phyloP scores from a whole-genome alignment of 1,284 basidiomycete species.

The Chiua sp. region DNA sequence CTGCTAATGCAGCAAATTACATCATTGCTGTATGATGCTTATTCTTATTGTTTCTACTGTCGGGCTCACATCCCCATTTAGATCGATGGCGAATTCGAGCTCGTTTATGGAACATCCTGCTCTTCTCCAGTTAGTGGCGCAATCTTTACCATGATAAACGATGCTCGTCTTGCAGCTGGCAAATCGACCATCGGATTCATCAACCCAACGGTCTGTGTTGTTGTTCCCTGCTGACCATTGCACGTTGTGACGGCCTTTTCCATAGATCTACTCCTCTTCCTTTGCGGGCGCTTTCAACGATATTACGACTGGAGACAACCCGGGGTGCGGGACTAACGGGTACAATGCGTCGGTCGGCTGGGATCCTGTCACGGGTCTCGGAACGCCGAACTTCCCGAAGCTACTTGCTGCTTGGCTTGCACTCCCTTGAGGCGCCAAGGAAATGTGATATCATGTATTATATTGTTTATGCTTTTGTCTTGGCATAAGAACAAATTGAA shows the following conservation, averaged over 20 bases:
- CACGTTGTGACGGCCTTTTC: background rate
- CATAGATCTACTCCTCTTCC: slow-evolving; percentile 30
- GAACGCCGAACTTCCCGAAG: slow-evolving; percentile 36
- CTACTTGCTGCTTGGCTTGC: slow-evolving; percentile 28
- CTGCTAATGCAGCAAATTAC: too few species aligned
- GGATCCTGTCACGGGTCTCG: slow-evolving; percentile 46
- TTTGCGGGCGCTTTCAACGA: slow-evolving; percentile 45
- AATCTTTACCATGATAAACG: slow-evolving; percentile 55
- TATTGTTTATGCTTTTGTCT: too few species aligned
- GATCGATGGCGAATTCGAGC: slow-evolving; percentile 42
- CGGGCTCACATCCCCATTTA: background rate
- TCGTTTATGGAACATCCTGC: slow-evolving; percentile 45
- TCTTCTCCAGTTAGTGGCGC: slow-evolving; percentile 47
- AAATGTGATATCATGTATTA: too few species aligned
- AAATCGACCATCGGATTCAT: slow-evolving; percentile 48
- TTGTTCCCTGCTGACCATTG: background rate
- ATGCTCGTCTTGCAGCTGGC: slow-evolving; percentile 44
- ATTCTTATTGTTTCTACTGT: too few species aligned
- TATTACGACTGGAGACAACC: slow-evolving; percentile 49
- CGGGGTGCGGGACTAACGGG: slow-evolving; percentile 45
- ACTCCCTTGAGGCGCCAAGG: too few species aligned
- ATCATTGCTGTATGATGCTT: slow-evolving; percentile 21
- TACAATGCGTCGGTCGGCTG: slow-evolving; percentile 44
- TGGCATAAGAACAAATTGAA: too few species aligned
- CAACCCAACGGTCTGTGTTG: slow-evolving; percentile 38